A percentile compares a stretch with the other conserved stretches of the same genome.
These are phyloP conservation scores for Plasmodium gonderi DNA, from an alignment of 169 alveolate genomes.

Conservation along the genomic window DNA sequence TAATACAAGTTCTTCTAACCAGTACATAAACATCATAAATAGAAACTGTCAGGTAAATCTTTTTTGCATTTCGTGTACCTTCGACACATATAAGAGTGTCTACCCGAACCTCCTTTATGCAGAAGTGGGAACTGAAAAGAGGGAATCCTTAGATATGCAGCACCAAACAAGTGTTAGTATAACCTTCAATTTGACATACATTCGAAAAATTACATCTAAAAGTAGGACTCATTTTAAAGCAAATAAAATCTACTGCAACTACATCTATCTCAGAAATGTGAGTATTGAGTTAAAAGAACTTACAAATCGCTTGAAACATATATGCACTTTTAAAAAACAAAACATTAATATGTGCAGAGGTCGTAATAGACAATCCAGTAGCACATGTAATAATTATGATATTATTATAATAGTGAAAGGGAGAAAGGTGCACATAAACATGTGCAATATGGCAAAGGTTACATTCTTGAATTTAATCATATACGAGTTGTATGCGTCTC, in stretches of 20 bases:
- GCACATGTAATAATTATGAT: not conserved
- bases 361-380: not conserved
- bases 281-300: not conserved
- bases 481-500: slow-evolving; percentile 30
- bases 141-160: not conserved
- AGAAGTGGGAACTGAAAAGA: not conserved
- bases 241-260: not conserved
- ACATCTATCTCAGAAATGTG: slow-evolving; percentile 21
- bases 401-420: not conserved
- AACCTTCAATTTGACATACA: not conserved
- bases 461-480: slow-evolving; percentile 13
- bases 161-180: not conserved
- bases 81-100: not conserved
- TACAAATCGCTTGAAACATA: not conserved
- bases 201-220: not conserved
- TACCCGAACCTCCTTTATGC: not conserved
- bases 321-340: slow-evolving; percentile 1
- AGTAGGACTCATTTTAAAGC: not conserved
- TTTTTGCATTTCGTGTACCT: not conserved
- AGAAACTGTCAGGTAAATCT: not conserved
- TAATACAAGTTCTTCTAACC: not conserved
- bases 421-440: slow-evolving; percentile 9
- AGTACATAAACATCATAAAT: not conserved
- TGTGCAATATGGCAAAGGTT: slow-evolving; percentile 20
- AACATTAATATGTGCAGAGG: not conserved